Evolutionary conservation across 495 filamentous ascomycete genomes (phyloP), one percentile per base, ranked within the genome.

Genomic region (Hapsidospora chrysogenum): DNA sequence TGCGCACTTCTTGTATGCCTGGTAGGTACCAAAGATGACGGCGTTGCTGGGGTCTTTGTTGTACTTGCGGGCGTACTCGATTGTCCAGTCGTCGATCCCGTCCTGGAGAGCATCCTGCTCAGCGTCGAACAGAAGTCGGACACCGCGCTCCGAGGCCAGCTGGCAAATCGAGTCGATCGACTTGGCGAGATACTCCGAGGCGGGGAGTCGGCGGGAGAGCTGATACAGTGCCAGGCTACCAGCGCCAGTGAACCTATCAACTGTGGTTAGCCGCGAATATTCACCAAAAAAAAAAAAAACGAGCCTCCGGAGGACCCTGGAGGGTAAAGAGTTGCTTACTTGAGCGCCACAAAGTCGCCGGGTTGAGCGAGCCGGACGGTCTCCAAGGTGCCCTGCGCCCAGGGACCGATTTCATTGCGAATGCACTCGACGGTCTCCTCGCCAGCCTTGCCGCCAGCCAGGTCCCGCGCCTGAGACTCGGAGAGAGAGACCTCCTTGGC

Each of bases 331-430:
- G n/a, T n/a, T n/a, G 49, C 65, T 48, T 60, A 76, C 65, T 96
- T 96, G 36, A 94, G 53, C 2, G 81, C 85, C 20, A 94, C 75
- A 48, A 85, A 94, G 47, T 93, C 85, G 4, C 80, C 81, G 5
- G 69, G 61, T 25, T 66, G 61, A 0, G 79, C 70, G 58, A 92
- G 74, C 11, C 68, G 59, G 4, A 95, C 75, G 0, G 84, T 89
- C 41, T 78, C 70, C 35, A 86, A 43, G 3, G 80, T 82, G 3
- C 83, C 81, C 25, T 72, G 62, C 22, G 72, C 61, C 85, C 85
- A 94, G 19, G 63, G 64, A 38, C 63, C 60, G 35, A 92, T 72
- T 44, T 86, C 80, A 19, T 60, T 64, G 9, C 54, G 53, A 14
- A 75, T 52, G 33, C 60, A 60, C 17, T 59, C 54, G 29, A 61